A percentile compares a stretch with the other conserved stretches of the same genome.
These are phyloP conservation scores for Lachancea sp. DNA, from an alignment of 805 yeast species.

Conservation along the genomic window DNA sequence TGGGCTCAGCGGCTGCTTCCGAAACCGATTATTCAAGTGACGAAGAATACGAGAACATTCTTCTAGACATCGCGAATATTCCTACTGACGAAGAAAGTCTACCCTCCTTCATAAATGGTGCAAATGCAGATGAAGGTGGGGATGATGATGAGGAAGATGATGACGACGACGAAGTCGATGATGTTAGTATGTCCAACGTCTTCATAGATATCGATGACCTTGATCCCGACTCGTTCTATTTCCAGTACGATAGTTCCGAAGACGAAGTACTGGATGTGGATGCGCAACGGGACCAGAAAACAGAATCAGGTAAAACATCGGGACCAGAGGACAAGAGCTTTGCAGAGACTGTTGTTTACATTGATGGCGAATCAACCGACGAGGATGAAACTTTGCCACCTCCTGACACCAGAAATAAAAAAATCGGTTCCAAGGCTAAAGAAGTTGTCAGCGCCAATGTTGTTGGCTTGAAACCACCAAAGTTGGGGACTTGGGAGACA, in stretches of 20 bases:
- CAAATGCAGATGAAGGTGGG: background rate
- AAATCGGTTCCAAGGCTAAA: conserved; percentile 73
- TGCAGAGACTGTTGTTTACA: conserved; percentile 32
- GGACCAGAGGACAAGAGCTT: conserved; percentile 29
- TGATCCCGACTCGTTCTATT: conserved; percentile 33
- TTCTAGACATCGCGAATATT: conserved; percentile 30
- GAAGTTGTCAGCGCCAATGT: conserved; percentile 86
- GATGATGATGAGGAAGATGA: conserved; percentile 15
- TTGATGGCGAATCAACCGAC: conserved; percentile 88
- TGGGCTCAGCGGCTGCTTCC: conserved; percentile 17
- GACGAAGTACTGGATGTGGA: conserved; percentile 16
- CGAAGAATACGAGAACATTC: conserved; percentile 32
- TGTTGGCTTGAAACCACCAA: conserved; percentile 83
- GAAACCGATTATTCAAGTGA: conserved; percentile 23
- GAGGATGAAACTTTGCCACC: conserved; percentile 82
- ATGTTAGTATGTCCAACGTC: conserved; percentile 37
- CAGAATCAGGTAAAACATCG: conserved; percentile 12
- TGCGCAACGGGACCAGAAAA: conserved; percentile 7
- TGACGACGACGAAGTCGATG: conserved; percentile 31
- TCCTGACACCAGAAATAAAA: conserved; percentile 46
- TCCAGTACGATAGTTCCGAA: conserved; percentile 42
- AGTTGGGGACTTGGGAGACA: conserved; percentile 87
- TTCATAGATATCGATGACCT: conserved; percentile 35
- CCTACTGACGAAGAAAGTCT: conserved; percentile 30
- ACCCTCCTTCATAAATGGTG: conserved; percentile 13